Evolutionary conservation across 768 basidiomycete genomes (phyloP).

Genomic region (Psilocybe azurescens): DNA sequence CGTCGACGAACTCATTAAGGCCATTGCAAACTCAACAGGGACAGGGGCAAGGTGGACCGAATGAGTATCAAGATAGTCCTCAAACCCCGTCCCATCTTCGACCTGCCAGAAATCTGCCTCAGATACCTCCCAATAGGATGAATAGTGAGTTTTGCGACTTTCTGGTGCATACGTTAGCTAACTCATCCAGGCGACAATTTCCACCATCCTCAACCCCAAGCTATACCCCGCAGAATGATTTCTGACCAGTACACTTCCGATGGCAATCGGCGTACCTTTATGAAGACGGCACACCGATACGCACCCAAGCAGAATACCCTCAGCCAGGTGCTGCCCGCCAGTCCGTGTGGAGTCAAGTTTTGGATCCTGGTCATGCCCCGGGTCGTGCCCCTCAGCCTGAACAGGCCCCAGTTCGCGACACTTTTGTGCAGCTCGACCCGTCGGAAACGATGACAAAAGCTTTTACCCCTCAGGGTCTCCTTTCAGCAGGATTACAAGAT

Average conservation of each 20-base stretch:
- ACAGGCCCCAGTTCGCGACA: conserved; percentile 50
- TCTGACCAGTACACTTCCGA: conserved; percentile 58
- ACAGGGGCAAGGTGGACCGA: conserved; percentile 19
- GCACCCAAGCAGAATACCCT: conserved; percentile 60
- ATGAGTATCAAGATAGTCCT: conserved; percentile 29
- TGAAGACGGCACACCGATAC: conserved; percentile 57
- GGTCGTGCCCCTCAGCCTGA: conserved; percentile 44
- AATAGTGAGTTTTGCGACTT: conserved; percentile 42
- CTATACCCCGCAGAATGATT: conserved; percentile 48
- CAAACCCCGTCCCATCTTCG: conserved; percentile 54
- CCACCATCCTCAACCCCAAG: conserved; percentile 44
- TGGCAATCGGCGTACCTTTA: conserved; percentile 55
- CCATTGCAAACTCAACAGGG: conserved; percentile 27
- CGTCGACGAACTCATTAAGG: conserved; percentile 26
- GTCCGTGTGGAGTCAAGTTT: conserved; percentile 87
- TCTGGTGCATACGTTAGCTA: conserved; percentile 17
- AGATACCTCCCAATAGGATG: conserved; percentile 54
- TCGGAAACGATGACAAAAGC: conserved; percentile 87
- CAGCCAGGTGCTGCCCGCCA: conserved; percentile 63
- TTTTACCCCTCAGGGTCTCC: conserved; percentile 91
- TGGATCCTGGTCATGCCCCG: conserved; percentile 67
- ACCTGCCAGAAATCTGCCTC: conserved; percentile 68
- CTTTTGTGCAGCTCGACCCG: conserved; percentile 76
- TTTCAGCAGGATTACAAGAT: conserved; percentile 95
- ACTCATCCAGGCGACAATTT: conserved; percentile 46